Base-by-base conservation (phyloP, 805 yeast species). In the Candida pini region DNA sequence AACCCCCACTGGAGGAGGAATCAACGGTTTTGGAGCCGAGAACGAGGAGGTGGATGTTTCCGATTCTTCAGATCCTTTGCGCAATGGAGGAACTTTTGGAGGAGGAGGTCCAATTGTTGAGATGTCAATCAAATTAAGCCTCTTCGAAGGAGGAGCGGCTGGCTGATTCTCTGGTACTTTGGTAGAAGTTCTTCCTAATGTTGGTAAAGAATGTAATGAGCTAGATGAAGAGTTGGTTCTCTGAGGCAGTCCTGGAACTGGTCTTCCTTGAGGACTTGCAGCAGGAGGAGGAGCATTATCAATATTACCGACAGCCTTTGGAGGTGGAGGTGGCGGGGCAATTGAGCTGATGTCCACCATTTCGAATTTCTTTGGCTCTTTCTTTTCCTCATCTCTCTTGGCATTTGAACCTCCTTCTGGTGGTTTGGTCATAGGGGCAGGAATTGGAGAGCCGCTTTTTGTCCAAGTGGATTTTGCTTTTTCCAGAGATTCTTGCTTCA, bases 321-420 rank as follows among this genome's bases (percentile, higher is more conserved):
- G 45, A 4, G 42, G 38, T 9, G 53, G 46, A 2, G 56, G 58
- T 8, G 62, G 58, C 12, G 60, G 56, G 28, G 48, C 53, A 28
- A 53, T 43, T 23, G 48, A 45, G 2, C 56, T 44, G 12, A 47
- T 47, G 28, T 56, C 58, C 18, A 50, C 48, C 22, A 54, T 17
- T 19, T 43, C 40, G 24, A 49, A 56, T 12, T 40, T 40, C 27
- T 45, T 48, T 8, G 46, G 44, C 4, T 40, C 41, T 17, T 32
- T 38, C 9, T 36, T 13, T 4, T 28, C 35, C 9, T 26, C 26
- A 3, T 20, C 30, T 8, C 21, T 29, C 9, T 30, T 38, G 2
- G 38, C 21, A 10, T 19, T 12, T 9, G 31, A 5, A 13, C 38
- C 38, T 1, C n/a, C 34, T 7, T 19, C 12, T 18, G 30, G 26